Percentiles rank a stretch among this genome's conserved stretches.
These are phyloP conservation scores for Lepidium africanum DNA, from an alignment of 345 rosid genomes.

Conservation along the genomic window DNA sequence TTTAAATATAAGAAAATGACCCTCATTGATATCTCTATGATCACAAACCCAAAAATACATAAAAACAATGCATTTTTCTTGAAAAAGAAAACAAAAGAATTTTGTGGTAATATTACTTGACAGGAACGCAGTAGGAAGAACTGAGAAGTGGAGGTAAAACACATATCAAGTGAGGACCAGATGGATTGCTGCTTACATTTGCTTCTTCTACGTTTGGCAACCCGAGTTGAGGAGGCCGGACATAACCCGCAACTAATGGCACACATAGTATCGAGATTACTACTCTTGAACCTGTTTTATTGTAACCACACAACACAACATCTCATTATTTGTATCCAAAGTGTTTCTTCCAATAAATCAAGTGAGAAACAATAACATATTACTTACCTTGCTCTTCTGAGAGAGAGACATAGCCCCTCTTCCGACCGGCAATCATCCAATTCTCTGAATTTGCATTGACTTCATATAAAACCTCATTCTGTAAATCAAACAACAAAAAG, in stretches of 20 bases:
- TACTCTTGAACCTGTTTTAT: constrained; percentile 36
- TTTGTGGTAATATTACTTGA: constrained; percentile 19
- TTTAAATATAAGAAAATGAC: background rate
- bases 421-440: constrained; percentile 99
- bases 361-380: background rate
- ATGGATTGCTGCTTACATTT: constrained; percentile 75
- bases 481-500: background rate
- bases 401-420: constrained; percentile 76
- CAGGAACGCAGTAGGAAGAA: constrained; percentile 77
- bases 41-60: constrained; percentile 2
- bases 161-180: constrained; percentile 84
- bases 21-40: background rate
- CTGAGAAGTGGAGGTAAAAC: constrained; percentile 85
- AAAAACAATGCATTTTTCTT: background rate
- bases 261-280: constrained; percentile 70
- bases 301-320: background rate
- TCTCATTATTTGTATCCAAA: background rate
- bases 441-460: constrained; percentile 62
- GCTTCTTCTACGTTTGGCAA: constrained; percentile 60
- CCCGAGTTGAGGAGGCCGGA: constrained; percentile 73
- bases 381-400: constrained; percentile 58
- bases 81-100: background rate
- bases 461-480: constrained; percentile 79
- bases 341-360: background rate
- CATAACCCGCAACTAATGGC: constrained; percentile 83